A percentile compares a stretch with the other conserved stretches of the same genome.
Evolutionary conservation across 768 basidiomycete species (phyloP).

Genomic region (Asterophora parasitica): DNA sequence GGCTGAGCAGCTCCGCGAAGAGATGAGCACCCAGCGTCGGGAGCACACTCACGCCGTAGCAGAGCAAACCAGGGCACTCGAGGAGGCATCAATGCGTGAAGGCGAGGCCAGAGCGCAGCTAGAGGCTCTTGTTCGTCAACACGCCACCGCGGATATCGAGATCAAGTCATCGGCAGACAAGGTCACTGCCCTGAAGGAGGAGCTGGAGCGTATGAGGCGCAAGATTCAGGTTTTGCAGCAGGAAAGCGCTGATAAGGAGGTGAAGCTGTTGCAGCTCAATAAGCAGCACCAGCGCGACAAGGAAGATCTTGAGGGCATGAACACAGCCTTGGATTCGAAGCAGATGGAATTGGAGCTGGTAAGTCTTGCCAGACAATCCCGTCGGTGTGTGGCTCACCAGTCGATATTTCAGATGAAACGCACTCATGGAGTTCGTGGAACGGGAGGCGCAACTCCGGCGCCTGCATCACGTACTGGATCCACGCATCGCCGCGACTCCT

Average conservation of each 20-base stretch:
- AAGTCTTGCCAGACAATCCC: slow-evolving; percentile 20
- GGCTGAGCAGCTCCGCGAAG: slow-evolving; percentile 48
- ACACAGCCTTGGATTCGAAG: slow-evolving; percentile 90
- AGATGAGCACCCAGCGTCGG: slow-evolving; percentile 49
- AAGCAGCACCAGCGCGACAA: slow-evolving; percentile 69
- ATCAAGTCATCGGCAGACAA: slow-evolving; percentile 45
- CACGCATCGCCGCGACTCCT: slow-evolving; percentile 51
- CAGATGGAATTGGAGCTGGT: slow-evolving; percentile 93
- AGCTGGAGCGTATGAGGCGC: slow-evolving; percentile 53
- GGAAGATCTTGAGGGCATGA: slow-evolving; percentile 78
- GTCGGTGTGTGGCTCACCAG: not conserved
- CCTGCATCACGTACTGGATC: slow-evolving; percentile 31
- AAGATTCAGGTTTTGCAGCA: slow-evolving; percentile 71
- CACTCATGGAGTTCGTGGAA: slow-evolving; percentile 50
- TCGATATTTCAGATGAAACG: slow-evolving; percentile 52
- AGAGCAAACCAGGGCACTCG: slow-evolving; percentile 42
- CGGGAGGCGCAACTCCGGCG: slow-evolving; percentile 53
- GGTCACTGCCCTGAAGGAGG: slow-evolving; percentile 45
- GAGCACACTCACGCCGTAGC: slow-evolving; percentile 48
- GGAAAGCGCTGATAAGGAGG: slow-evolving; percentile 81
- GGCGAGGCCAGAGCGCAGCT: slow-evolving; percentile 41
- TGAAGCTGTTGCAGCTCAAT: slow-evolving; percentile 67
- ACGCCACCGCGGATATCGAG: slow-evolving; percentile 53
- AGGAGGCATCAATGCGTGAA: slow-evolving; percentile 43
- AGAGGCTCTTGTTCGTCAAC: slow-evolving; percentile 46